Conservation (phyloP, 805 yeast species). For the Wickerhamiella allomyrinae region DNA sequence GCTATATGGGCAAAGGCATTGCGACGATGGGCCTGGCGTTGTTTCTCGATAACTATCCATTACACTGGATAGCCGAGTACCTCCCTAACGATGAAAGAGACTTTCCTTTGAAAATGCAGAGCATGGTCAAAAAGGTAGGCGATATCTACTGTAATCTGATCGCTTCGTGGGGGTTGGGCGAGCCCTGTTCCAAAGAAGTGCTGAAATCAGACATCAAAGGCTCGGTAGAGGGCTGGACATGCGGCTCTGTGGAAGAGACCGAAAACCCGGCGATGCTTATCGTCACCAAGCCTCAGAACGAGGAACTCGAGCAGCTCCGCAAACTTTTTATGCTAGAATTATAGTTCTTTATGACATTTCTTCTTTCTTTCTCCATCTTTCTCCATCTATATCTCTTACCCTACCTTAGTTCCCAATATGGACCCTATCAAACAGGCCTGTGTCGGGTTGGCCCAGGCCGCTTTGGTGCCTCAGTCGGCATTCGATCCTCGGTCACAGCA, state of each 20-base stretch:
- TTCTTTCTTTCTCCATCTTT: neutral
- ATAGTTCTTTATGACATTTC: neutral
- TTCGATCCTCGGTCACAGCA: constrained; percentile 5
- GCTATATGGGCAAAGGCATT: neutral
- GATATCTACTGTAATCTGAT: neutral
- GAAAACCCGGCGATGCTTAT: neutral
- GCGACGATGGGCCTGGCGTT: neutral
- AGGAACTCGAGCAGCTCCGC: neutral
- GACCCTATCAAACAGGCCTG: constrained; percentile 10
- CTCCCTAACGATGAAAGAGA: neutral
- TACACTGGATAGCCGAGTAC: neutral
- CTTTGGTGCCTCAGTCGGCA: constrained; percentile 9
- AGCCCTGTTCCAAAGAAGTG: neutral
- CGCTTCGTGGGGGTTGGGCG: neutral
- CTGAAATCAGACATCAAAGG: neutral
- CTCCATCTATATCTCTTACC: too few relatives aligned
- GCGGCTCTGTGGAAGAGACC: neutral
- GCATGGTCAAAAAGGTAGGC: neutral
- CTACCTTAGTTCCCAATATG: too few relatives aligned
- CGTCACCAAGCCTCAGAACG: neutral
- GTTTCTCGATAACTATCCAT: neutral
- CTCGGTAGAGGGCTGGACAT: neutral
- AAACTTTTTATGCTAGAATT: neutral
- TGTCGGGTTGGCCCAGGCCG: constrained; percentile 12
- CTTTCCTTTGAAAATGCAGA: neutral